Base-by-base conservation (phyloP, 1,139 yeast genomes). In the Sugiyamaella paludigena region DNA sequence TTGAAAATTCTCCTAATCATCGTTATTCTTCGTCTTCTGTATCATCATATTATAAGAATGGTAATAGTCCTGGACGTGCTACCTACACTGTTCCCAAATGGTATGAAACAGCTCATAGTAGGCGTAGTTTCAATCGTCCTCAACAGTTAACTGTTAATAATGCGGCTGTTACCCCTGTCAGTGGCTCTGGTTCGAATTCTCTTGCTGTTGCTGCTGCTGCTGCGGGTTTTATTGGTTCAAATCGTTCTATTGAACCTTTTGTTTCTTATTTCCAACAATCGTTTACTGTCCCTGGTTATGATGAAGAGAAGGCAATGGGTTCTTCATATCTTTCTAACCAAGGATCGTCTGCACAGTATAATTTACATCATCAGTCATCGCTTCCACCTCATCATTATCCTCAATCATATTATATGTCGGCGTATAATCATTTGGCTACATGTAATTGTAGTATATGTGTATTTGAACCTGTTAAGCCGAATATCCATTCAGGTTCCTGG, bases 61-160 rank as follows among this genome's bases (percentile, higher is more conserved):
- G 11, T 15, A 36, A 28, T 24, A 36, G 42, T 12, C 47, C 47
- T 24, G 36, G 48, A 8, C 34, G 43, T 33, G 43, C 55, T 11
- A 42, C 44, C 7, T 58, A 56, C 43, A 54, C 62, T n/a, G 50
- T 56, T 37, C 61, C 62, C 12, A 56, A 53, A 32, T 58, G 62
- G 62, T 58, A 53, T 36, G 60, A 58, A 38, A 45, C 54, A 29
- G 60, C 59, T 27, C 45, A 52, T 43, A 19, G 30, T 41, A 40
- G 9, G 33, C 40, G 4, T 43, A 44, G 36, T 47, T 47, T 41
- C 43, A 42, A 19, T 11, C 24, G 29, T 16, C 35, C 36, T 29
- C 24, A 19, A 19, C 24, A 19, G 24, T 19, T 19, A 19, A 5
- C 24, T 19, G 24, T 19, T 19, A 19, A 3, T 19, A 19, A 19